These are phyloP conservation scores for Boletales sp. DNA, from an alignment of 768 basidiomycete species.

Conservation along the genomic window DNA sequence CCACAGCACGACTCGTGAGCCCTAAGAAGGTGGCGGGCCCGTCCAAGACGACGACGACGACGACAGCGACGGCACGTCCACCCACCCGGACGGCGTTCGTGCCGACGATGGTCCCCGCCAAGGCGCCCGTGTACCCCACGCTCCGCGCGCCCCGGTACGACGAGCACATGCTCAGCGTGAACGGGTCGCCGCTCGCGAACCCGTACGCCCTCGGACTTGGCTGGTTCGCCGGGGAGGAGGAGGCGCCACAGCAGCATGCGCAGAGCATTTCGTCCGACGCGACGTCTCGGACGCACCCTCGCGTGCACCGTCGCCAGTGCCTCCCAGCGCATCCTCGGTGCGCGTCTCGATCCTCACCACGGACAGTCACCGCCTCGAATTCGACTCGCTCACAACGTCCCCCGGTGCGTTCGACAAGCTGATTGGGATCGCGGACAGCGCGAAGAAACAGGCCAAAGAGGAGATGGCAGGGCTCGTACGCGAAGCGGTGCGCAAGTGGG, in stretches of 20 bases:
- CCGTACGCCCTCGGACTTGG: conserved; percentile 65
- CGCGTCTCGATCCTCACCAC: conserved; percentile 75
- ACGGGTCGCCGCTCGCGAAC: conserved; percentile 80
- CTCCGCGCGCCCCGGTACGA: conserved; percentile 68
- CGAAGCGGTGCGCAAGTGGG: conserved; percentile 76
- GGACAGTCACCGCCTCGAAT: conserved; percentile 80
- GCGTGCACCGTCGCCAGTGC: neutral
- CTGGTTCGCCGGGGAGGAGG: conserved; percentile 46
- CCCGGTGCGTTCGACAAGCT: conserved; percentile 70
- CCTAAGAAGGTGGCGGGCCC: conserved; percentile 7
- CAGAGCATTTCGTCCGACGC: conserved; percentile 52
- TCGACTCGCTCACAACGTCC: conserved; percentile 76
- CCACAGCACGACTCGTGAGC: conserved; percentile 42
- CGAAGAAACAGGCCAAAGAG: conserved; percentile 76
- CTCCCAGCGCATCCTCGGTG: conserved; percentile 41
- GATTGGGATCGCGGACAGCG: conserved; percentile 75
- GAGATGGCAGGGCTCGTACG: conserved; percentile 74
- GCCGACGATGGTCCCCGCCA: conserved; percentile 51
- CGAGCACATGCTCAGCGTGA: conserved; percentile 77
- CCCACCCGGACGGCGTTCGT: conserved; percentile 63
- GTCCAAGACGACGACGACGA: neutral
- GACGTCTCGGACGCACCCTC: neutral
- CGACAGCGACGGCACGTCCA: conserved; percentile 24
- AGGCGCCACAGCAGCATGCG: conserved; percentile 34
- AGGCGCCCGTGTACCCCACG: conserved; percentile 39